phyloP scores from a whole-genome alignment of 1,284 basidiomycete genomes.

The Grifola frondosa region DNA sequence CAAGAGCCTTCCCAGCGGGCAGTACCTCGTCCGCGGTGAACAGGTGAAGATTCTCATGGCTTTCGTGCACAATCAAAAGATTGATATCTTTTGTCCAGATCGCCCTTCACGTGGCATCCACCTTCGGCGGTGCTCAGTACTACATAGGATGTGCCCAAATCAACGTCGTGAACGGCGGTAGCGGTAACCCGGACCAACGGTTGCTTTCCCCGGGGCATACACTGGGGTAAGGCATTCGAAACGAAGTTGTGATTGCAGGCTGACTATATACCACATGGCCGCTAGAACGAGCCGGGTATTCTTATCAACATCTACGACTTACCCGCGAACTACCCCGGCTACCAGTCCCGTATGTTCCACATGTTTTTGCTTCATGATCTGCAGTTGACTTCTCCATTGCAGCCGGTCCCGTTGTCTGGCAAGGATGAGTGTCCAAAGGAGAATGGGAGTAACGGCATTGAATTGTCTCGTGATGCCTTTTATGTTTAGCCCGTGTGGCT shows the following conservation, averaged over 20 bases:
- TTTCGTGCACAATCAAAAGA: slow-evolving; percentile 27
- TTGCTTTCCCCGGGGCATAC: slow-evolving; percentile 38
- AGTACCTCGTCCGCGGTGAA: slow-evolving; percentile 50
- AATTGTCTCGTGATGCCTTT: no score
- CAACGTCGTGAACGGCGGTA: slow-evolving; percentile 37
- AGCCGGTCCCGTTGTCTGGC: no score
- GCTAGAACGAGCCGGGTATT: slow-evolving; percentile 25
- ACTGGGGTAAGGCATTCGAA: slow-evolving; percentile 24
- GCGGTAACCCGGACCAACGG: slow-evolving; percentile 34
- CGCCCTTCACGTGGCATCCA: slow-evolving; percentile 24
- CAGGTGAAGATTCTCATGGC: slow-evolving; percentile 62
- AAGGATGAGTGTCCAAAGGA: no score
- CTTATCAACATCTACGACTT: slow-evolving; percentile 30
- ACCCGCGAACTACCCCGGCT: slow-evolving; percentile 21
- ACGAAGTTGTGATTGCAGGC: not conserved
- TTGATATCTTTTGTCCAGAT: slow-evolving; percentile 33
- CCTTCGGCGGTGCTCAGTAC: slow-evolving; percentile 30
- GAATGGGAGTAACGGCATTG: no score
- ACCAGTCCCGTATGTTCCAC: slow-evolving; percentile 7
- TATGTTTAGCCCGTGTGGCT: no score
- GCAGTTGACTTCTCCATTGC: no score
- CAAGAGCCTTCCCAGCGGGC: slow-evolving; percentile 41
- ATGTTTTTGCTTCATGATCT: no score
- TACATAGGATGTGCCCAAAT: slow-evolving; percentile 32
- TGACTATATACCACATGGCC: slow-evolving; percentile 3